Evolutionary conservation across 768 basidiomycete species (phyloP).

Genomic region (Phanerochaete carnosa): DNA sequence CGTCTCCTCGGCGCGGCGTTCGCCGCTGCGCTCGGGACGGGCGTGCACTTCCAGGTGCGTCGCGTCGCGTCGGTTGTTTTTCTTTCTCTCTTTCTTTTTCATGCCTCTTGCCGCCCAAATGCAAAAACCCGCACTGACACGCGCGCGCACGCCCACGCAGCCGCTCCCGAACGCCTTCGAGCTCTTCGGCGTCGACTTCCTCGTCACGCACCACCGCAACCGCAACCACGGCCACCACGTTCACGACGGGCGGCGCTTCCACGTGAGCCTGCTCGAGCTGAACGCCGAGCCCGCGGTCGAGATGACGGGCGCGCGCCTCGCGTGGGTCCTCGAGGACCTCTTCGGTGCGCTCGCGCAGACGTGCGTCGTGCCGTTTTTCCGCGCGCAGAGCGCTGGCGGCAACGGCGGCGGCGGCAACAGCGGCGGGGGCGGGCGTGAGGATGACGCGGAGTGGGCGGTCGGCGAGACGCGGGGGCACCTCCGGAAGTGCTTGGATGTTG

Average conservation of each 20-base stretch:
- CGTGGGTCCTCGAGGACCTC: constrained; percentile 78
- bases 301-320: constrained; percentile 79
- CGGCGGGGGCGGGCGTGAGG: neutral
- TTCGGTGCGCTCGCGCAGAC: constrained; percentile 68
- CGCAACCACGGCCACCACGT: constrained; percentile 14
- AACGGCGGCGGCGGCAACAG: neutral
- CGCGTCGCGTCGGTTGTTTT: too few species aligned
- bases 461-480: constrained; percentile 54
- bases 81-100: neutral
- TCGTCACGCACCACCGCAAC: constrained; percentile 49
- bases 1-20: constrained; percentile 76
- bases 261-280: constrained; percentile 81
- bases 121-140: neutral
- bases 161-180: constrained; percentile 91
- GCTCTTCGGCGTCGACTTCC: constrained; percentile 91
- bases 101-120: neutral
- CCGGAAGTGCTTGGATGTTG: constrained; percentile 64
- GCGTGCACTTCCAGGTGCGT: constrained; percentile 80
- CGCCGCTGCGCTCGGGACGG: constrained; percentile 78
- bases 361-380: constrained; percentile 69
- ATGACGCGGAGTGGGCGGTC: constrained; percentile 45
- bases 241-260: constrained; percentile 29
- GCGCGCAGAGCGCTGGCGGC: too few species aligned
- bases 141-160: constrained; percentile 37
- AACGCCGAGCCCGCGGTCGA: constrained; percentile 97